Base-by-base conservation (phyloP, 2,329 filamentous ascomycete genomes). In the Geosmithia putterillii region DNA sequence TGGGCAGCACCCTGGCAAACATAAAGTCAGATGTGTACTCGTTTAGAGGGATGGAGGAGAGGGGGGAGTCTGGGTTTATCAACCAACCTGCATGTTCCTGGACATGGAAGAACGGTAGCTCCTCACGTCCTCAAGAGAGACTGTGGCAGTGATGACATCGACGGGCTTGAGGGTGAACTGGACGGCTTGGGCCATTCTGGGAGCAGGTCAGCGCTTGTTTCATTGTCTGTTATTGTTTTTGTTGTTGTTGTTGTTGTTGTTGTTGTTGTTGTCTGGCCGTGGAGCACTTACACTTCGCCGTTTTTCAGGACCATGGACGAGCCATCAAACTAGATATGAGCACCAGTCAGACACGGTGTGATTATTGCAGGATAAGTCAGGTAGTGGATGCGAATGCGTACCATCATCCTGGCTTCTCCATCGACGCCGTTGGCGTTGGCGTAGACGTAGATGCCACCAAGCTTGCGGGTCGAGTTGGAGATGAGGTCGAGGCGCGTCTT, bases 101-200 rank as follows among this genome's bases (percentile, higher is more conserved):
- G 73, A 74, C 8, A 71, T 66, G 1, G 70, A 61, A 14, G 62
- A 73, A 1, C 83, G 67, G 51, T 69, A 79, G 2, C 70, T 64
- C 39, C 81, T 65, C 7, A 89, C 81, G 47, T 86, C 80, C 52
- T 89, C 84, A 2, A 83, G 63, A 51, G 83, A 79, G 4, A 83
- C 66, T 0, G 77, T 82, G 4, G 79, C 80, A 4, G 70, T 75
- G 19, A 81, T 62, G 3, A 83, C 76, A 51, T 83, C 79, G 5
- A 83, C 77, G 28, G 48, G 44, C 21, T 46, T 47, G 7, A 50
- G 44, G 17, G 70, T 75, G 58, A 81, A 83, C 48, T 82, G 79
- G 1, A 69, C 68, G 1, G 71, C 76, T 54, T 82, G 77, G 2
- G 73, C 76, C 1, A 83, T 63, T n/a, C 39, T 41, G 17, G 19